Percentiles rank a stretch among this genome's conserved stretches.
Conservation (phyloP, 1,284 basidiomycete genomes). For the Bjerkandera adusta region DNA sequence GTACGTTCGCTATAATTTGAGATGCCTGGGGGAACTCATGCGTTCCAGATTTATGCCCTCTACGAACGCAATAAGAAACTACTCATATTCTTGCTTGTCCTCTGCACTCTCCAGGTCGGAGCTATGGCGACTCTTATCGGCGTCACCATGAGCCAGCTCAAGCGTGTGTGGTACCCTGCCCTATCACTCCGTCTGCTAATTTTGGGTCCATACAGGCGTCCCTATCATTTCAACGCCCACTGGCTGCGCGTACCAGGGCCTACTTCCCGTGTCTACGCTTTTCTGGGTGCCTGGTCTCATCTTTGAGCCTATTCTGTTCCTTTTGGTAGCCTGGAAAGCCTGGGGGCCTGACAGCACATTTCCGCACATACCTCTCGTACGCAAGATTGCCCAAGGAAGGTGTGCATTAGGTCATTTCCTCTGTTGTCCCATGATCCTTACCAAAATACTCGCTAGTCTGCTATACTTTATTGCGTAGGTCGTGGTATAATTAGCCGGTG, state of each 20-base stretch:
- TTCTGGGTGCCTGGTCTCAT: conserved; percentile 28
- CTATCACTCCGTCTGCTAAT: background rate
- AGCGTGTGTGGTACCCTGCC: conserved; percentile 16
- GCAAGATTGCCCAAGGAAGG: conserved; percentile 17
- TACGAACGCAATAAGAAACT: conserved; percentile 20
- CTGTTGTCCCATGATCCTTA: background rate
- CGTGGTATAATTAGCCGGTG: conserved; percentile 24
- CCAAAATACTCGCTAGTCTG: conserved; percentile 13
- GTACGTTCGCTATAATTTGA: conserved; percentile 7
- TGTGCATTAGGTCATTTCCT: too few relatives aligned
- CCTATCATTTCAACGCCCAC: conserved; percentile 24
- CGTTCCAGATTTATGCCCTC: conserved; percentile 24
- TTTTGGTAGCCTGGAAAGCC: conserved; percentile 24
- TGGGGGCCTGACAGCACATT: conserved; percentile 11
- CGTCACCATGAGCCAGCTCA: conserved; percentile 20
- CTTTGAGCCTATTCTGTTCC: conserved; percentile 25
- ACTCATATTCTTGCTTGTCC: conserved; percentile 15
- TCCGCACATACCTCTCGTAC: conserved; percentile 9
- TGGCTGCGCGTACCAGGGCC: conserved; percentile 24
- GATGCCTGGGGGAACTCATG: background rate
- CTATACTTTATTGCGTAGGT: conserved; percentile 19
- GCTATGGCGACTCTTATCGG: conserved; percentile 22
- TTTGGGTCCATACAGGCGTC: conserved; percentile 15
- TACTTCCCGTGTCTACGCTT: conserved; percentile 22
- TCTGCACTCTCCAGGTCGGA: conserved; percentile 17